Base-by-base conservation (phyloP, 2,329 filamentous ascomycete genomes). In the Curvularia sp. region DNA sequence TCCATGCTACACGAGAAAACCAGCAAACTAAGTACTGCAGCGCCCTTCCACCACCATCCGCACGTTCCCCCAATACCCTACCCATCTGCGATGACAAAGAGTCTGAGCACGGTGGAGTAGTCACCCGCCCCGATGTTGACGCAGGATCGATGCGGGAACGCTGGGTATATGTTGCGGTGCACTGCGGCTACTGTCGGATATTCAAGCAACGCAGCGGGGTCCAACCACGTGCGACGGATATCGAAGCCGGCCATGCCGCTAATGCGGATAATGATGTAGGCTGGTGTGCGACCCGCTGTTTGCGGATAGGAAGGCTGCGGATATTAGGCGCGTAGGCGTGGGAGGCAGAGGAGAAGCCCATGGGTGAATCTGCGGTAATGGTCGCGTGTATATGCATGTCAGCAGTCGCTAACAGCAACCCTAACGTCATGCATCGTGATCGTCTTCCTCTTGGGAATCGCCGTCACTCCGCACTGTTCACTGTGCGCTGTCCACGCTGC, bases 11-110 rank as follows among this genome's bases (percentile, higher is more conserved):
- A 25, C 21, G 53, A 42, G 38, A 36, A 34, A 27, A 42, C 39
- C 19, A 23, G 27, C 32, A 58, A 53, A 53, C 42, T 73, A 69
- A 65, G 64, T 64, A 66, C 61, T 43, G 13, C 19, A 34, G 30
- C 19, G 25, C 12, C 34, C 12, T 65, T 56, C 72, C 72, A 63
- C 57, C 47, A 34, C 66, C 71, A 74, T 71, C 72, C 72, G 72
- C 50, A 30, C 7, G 34, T 55, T 68, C 72, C 50, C 68, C 57
- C 60, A 69, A 65, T 70, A 69, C 56, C 65, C 67, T 69, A 38
- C 5, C 12, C 45, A 18, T 34, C 43, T 51, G 30, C 55, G 34
- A 57, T 57, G 50, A 57, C 55, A 49, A 57, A 54, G 50, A 38
- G 5, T 18, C 27, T 46, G 53, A 27, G 38, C 30, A 34, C 18